Evolutionary conservation across 2,329 filamentous ascomycete genomes (phyloP), one percentile per base, ranked within the genome.

Genomic region (Claviceps sp.): DNA sequence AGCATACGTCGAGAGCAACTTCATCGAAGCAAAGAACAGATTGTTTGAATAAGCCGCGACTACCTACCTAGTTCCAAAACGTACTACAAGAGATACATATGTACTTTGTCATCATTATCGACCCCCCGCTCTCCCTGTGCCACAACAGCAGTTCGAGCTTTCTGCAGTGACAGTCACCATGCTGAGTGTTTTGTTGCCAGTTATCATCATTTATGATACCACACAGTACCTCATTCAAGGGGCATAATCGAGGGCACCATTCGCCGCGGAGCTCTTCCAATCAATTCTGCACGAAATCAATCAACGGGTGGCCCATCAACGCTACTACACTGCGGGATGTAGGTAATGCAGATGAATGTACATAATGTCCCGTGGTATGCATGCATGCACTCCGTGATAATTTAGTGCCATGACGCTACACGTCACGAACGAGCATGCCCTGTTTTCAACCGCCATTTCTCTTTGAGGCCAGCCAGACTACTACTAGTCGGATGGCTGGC

Each of bases 391-490:
- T 37, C 48, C 16, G 41, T 39, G 10, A 19, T 11, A 26, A 30
- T 2, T 39, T 38, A 26, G 30, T 34, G 5, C 37, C 37, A 48
- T 41, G n/a, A n/a, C 17, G 17, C 19, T 10, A 17, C 34, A 22
- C 16, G 7, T 38, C 16, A 38, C 34, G 34, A 40, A 17, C 37
- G 34, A n/a, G 42, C n/a, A 19, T 38, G 22, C 11, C 30, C 42
- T 41, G 39, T 50, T 46, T 43, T 50, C 34, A 50, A 44, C 42
- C 46, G 39, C 17, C 39, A 17, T 39, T 39, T 50, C 42, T 40
- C 49, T 22, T 26, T 50, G 34, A 50, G 19, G 10, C 49, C 34
- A 19, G 42, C 42, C 49, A 46, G 34, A 40, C 42, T 50, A 37
- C 22, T 40, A 4, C 22, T 40, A 7, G 13, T 30, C 2, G 34